phyloP scores from a whole-genome alignment of 2,329 filamentous ascomycete species.

The Pseudogymnoascus sp. region DNA sequence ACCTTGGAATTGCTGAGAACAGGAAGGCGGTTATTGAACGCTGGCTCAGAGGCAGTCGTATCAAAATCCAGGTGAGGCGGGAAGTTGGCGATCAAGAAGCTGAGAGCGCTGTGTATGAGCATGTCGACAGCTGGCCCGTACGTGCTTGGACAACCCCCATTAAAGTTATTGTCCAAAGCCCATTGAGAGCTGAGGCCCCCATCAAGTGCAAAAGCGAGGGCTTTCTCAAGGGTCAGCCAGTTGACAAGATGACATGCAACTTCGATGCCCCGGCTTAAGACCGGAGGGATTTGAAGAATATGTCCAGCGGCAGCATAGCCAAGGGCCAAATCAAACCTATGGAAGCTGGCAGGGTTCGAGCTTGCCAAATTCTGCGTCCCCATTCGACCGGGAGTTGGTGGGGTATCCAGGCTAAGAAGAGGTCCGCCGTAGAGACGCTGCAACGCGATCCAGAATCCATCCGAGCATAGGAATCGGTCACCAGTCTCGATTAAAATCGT shows the following conservation, averaged over 20 bases:
- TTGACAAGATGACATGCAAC: slow-evolving; percentile 50
- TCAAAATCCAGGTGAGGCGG: slow-evolving; percentile 54
- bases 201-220: slow-evolving; percentile 50
- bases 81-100: slow-evolving; percentile 54
- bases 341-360: slow-evolving; percentile 20
- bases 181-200: slow-evolving; percentile 35
- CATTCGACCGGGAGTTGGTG: slow-evolving; percentile 21
- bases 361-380: slow-evolving; percentile 13
- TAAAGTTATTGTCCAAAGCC: slow-evolving; percentile 26
- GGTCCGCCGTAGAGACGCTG: slow-evolving; percentile 50
- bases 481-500: slow-evolving; percentile 41
- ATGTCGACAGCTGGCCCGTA: slow-evolving; percentile 49
- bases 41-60: slow-evolving; percentile 37
- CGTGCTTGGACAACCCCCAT: slow-evolving; percentile 32
- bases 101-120: slow-evolving; percentile 48
- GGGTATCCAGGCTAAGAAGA: slow-evolving; percentile 34
- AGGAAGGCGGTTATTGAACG: slow-evolving; percentile 41
- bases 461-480: slow-evolving; percentile 46
- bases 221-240: slow-evolving; percentile 56
- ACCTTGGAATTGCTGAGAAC: slow-evolving; percentile 25
- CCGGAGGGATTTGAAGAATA: slow-evolving; percentile 46
- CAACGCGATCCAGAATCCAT: slow-evolving; percentile 50
- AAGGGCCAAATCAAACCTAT: slow-evolving; percentile 47
- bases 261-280: slow-evolving; percentile 51
- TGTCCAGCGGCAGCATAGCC: slow-evolving; percentile 58